phyloP scores from a whole-genome alignment of 306 rosid species.

The Cicer pinnatifidum region DNA sequence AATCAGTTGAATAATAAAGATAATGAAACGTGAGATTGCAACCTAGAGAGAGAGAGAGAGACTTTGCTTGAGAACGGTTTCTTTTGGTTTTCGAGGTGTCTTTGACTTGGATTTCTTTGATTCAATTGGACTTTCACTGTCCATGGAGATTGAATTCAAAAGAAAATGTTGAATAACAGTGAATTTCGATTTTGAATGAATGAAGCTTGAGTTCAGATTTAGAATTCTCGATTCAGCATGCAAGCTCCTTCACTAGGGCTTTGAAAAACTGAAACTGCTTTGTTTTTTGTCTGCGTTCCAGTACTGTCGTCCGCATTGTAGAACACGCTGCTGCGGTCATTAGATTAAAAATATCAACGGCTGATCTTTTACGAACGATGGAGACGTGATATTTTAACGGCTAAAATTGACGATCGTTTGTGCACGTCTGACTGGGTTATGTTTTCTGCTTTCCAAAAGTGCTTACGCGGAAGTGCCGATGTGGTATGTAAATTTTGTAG shows the following conservation, averaged over 20 bases:
- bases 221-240: slow-evolving; percentile 28
- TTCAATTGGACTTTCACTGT: slow-evolving; percentile 59
- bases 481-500: neutral
- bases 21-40: neutral
- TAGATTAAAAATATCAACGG: slow-evolving; percentile 10
- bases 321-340: slow-evolving; percentile 17
- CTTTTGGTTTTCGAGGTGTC: slow-evolving; percentile 71
- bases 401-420: neutral
- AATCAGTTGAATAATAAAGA: neutral
- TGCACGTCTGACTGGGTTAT: neutral
- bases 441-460: neutral
- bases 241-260: slow-evolving; percentile 46
- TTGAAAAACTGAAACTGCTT: neutral
- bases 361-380: neutral
- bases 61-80: slow-evolving; percentile 85
- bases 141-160: slow-evolving; percentile 55
- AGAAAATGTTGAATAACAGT: neutral
- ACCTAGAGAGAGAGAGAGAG: slow-evolving; percentile 40
- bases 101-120: slow-evolving; percentile 73
- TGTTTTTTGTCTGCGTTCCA: neutral
- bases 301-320: slow-evolving; percentile 38
- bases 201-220: slow-evolving; percentile 19
- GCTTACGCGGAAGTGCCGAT: neutral
- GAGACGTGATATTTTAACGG: slow-evolving; percentile 24
- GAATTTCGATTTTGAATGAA: slow-evolving; percentile 6